These are phyloP conservation scores for Entelexis sorbosivorans DNA, from an alignment of 1,139 yeast genomes.

Conservation along the genomic window DNA sequence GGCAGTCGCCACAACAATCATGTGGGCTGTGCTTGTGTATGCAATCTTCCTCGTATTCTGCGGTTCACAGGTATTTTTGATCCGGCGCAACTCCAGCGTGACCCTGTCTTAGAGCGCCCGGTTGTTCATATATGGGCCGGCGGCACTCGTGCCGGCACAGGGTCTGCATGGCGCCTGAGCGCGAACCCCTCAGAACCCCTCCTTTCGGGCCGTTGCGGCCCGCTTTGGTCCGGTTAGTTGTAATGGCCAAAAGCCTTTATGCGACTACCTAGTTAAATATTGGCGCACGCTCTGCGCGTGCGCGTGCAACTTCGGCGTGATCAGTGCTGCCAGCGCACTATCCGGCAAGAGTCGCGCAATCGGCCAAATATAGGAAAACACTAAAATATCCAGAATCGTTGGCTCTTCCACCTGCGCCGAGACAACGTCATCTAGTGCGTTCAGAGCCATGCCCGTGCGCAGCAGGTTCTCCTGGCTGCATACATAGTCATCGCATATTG, in stretches of 20 bases:
- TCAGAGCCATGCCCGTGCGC: slow-evolving; percentile 14
- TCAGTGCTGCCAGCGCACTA: slow-evolving; percentile 20
- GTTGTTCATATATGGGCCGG: too few relatives aligned
- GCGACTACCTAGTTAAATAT: slow-evolving; percentile 4
- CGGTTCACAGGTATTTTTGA: slow-evolving; percentile 65
- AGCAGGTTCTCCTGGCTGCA: slow-evolving; percentile 10
- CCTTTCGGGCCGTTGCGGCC: too few relatives aligned
- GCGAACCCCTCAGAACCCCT: too few relatives aligned
- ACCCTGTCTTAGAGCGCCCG: slow-evolving; percentile 28
- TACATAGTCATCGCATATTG: slow-evolving; percentile 15
- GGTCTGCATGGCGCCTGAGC: too few relatives aligned
- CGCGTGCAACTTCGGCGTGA: slow-evolving; percentile 17
- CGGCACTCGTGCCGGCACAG: too few relatives aligned
- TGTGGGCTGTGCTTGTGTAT: slow-evolving; percentile 81
- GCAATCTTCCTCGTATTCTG: slow-evolving; percentile 71
- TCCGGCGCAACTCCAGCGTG: slow-evolving; percentile 52
- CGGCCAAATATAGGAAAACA: slow-evolving; percentile 25
- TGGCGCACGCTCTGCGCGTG: slow-evolving; percentile 21
- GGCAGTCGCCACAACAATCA: slow-evolving; percentile 83
- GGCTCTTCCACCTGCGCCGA: slow-evolving; percentile 10
- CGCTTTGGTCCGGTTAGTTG: too few relatives aligned
- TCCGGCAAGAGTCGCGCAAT: slow-evolving; percentile 20
- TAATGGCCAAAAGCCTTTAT: not conserved
- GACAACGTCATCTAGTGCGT: slow-evolving; percentile 11
- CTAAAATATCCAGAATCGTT: slow-evolving; percentile 24